These are phyloP conservation scores for Microdochium bolleyi DNA, from an alignment of 2,329 filamentous ascomycete genomes.

Conservation along the genomic window DNA sequence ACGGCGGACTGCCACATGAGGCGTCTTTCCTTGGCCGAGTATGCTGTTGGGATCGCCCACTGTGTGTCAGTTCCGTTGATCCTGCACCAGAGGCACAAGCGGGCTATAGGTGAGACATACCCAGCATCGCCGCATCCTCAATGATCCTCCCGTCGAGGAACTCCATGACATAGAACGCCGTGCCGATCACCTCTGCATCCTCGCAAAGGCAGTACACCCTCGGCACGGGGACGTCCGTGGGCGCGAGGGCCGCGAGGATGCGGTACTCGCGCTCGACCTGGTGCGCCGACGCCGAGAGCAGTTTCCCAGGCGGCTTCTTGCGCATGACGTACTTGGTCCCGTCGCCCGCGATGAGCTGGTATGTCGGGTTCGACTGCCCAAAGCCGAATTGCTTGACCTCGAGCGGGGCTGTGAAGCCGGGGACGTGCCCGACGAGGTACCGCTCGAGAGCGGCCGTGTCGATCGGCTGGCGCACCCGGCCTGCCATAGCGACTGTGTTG, in stretches of 20 bases:
- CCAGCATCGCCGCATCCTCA: constrained; percentile 74
- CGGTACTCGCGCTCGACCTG: constrained; percentile 89
- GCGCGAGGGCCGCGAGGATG: constrained; percentile 72
- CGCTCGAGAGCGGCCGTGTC: constrained; percentile 70
- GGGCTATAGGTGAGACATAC: constrained; percentile 32
- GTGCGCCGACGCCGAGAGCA: constrained; percentile 86
- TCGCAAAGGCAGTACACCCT: constrained; percentile 79
- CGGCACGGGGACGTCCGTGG: constrained; percentile 75
- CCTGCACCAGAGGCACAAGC: too few species aligned
- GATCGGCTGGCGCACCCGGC: constrained; percentile 82
- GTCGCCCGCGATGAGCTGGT: constrained; percentile 66
- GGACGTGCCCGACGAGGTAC: constrained; percentile 25
- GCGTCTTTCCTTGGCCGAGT: constrained; percentile 53
- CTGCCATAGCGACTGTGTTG: constrained; percentile 54
- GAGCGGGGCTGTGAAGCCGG: not conserved
- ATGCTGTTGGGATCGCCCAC: not conserved
- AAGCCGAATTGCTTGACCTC: constrained; percentile 44
- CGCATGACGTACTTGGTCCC: constrained; percentile 73
- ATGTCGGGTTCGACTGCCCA: constrained; percentile 91
- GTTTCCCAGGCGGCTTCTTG: constrained; percentile 87
- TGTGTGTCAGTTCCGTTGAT: too few species aligned
- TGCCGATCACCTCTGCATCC: constrained; percentile 69
- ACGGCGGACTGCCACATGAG: constrained; percentile 82
- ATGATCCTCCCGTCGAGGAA: constrained; percentile 91
- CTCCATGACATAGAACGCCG: constrained; percentile 92